Evolutionary conservation across 2,329 filamentous ascomycete genomes (phyloP).

Genomic region (Xylariaceae sp.): DNA sequence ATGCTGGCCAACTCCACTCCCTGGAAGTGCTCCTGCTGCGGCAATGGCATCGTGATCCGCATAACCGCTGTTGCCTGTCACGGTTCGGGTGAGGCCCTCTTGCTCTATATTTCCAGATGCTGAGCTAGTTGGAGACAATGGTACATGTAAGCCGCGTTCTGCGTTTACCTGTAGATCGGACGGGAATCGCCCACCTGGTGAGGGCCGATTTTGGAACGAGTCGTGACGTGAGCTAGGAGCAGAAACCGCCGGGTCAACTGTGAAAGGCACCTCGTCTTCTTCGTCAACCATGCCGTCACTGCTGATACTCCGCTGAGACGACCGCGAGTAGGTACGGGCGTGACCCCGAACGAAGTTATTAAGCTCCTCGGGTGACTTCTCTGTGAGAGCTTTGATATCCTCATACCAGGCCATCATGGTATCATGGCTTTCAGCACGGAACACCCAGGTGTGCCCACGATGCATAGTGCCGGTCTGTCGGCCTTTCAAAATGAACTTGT

Average conservation of each 20-base stretch:
- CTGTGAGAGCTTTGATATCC: conserved; percentile 85
- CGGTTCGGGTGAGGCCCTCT: conserved; percentile 23
- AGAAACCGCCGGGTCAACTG: conserved; percentile 49
- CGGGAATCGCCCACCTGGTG: conserved; percentile 95
- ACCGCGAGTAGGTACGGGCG: conserved; percentile 71
- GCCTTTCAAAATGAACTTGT: conserved; percentile 98
- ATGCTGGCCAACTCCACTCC: conserved; percentile 39
- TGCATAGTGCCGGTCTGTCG: conserved; percentile 92
- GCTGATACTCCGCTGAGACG: conserved; percentile 60
- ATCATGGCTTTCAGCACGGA: conserved; percentile 72
- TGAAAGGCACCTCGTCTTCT: conserved; percentile 64
- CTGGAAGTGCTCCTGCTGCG: conserved; percentile 55
- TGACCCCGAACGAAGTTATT: conserved; percentile 83
- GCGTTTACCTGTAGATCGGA: conserved; percentile 84
- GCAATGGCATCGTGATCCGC: conserved; percentile 58
- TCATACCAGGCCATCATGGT: conserved; percentile 98
- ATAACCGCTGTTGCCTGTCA: conserved; percentile 15
- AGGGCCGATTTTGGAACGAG: conserved; percentile 62
- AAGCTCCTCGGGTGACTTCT: conserved; percentile 84
- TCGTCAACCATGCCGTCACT: conserved; percentile 79
- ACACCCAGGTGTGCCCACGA: conserved; percentile 72
- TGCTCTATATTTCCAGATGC: conserved; percentile 34
- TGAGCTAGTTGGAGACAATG: conserved; percentile 77
- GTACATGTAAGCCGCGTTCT: conserved; percentile 74
- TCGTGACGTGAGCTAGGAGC: conserved; percentile 50